Percentiles rank a stretch among this genome's conserved stretches.
Conservation (phyloP, 345 rosid species). For the Pugionium cornutum region DNA sequence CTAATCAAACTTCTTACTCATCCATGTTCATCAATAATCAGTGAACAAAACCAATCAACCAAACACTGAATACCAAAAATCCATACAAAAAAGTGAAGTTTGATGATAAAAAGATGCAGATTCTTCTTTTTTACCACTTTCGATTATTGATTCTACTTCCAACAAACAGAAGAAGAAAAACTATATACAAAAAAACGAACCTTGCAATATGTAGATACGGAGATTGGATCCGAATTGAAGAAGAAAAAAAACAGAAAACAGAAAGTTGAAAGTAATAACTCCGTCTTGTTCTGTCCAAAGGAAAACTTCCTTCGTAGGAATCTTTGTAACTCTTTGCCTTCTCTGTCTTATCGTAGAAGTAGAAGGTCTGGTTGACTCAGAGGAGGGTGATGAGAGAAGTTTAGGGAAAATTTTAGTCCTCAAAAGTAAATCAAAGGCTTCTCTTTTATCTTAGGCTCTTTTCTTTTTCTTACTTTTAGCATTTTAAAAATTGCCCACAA, state of each 20-base stretch:
- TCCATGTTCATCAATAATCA: constrained; percentile 1
- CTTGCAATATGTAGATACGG: constrained; percentile 10
- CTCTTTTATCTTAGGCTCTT: neutral
- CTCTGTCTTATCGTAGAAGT: constrained; percentile 16
- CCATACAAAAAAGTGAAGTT: neutral
- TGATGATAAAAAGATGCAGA: constrained; percentile 4
- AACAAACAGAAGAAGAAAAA: neutral
- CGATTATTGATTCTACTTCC: constrained; percentile 1
- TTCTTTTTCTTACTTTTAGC: too few species aligned
- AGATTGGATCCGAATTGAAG: constrained; percentile 24
- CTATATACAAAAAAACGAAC: constrained; percentile 15
- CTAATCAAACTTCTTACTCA: constrained; percentile 2
- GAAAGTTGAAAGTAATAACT: constrained; percentile 1
- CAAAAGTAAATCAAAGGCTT: constrained; percentile 24
- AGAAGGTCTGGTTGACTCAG: neutral
- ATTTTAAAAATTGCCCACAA: constrained; percentile 1
- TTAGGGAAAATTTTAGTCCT: constrained; percentile 31
- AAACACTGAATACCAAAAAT: neutral
- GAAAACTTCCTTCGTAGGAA: constrained; percentile 12
- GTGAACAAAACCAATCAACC: constrained; percentile 5
- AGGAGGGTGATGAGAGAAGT: constrained; percentile 22
- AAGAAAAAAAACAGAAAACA: neutral
- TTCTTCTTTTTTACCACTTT: constrained; percentile 9
- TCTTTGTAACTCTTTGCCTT: neutral
- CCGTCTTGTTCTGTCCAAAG: neutral